Conservation (phyloP, 176 grass and related monocot species). For the Chrysopogon serrulatus region DNA sequence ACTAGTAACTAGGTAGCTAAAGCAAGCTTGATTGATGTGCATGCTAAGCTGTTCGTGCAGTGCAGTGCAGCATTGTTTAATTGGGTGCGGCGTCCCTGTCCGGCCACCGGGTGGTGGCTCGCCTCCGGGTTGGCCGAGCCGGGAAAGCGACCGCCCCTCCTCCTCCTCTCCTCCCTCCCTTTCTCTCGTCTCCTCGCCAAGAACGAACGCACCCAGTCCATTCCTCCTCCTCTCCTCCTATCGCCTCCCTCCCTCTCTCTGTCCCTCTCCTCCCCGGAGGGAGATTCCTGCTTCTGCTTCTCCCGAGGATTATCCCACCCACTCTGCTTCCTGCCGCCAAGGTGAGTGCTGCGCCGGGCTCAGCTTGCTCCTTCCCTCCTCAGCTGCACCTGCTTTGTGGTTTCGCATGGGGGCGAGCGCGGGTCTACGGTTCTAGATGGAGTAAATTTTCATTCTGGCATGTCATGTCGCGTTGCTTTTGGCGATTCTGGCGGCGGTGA, state of each 20-base stretch:
- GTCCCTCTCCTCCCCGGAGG: background rate
- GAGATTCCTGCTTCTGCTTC: background rate
- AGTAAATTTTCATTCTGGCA: background rate
- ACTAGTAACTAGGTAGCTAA: background rate
- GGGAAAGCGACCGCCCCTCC: conserved; percentile 42
- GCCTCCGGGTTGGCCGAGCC: conserved; percentile 44
- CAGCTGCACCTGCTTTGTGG: background rate
- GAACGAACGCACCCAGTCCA: background rate
- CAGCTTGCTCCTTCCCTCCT: background rate
- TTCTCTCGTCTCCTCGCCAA: background rate
- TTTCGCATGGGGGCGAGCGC: background rate
- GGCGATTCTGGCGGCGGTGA: conserved; percentile 33
- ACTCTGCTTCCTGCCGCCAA: background rate
- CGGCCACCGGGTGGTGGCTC: conserved; percentile 52
- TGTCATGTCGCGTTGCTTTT: conserved; percentile 35
- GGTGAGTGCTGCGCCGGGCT: background rate
- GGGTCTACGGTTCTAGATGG: conserved; percentile 2
- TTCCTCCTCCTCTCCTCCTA: background rate
- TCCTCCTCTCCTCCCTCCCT: background rate
- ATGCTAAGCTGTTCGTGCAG: conserved; percentile 25
- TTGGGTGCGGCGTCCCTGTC: conserved; percentile 48
- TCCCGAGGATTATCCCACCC: background rate
- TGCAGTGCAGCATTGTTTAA: conserved; percentile 29
- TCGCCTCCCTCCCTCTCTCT: background rate
- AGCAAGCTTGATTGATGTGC: background rate